Base-by-base conservation (phyloP, 495 filamentous ascomycete genomes). In the Aspergillus sparsus region DNA sequence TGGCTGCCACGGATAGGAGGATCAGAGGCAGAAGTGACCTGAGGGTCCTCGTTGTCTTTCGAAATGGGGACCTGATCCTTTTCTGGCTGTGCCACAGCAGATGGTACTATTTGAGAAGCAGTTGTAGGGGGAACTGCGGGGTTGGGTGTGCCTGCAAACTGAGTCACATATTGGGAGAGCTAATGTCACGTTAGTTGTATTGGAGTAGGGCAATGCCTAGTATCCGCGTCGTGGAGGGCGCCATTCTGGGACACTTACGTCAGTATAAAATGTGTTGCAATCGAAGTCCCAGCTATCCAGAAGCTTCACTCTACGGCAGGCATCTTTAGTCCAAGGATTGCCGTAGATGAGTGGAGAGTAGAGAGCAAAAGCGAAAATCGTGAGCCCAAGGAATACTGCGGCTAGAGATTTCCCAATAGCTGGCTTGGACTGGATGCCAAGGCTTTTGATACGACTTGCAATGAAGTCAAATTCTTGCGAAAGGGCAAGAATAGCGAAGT, bases 251-350 rank as follows among this genome's bases (percentile, higher is more conserved):
- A 63, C 57, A 87, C 89, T 91, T 88, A 96, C 93, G 72, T 86
- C 86, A 65, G 85, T 87, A 67, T 89, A 79, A 80, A 98, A 98
- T 61, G 81, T 91, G 69, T 93, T 93, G 81, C 94, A 98, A 73
- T 98, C 94, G 80, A 91, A 98, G 70, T 98, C 94, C 94, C 94
- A 98, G 11, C 85, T 85, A 54, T 82, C 78, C 67, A 98, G 86
- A 10, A 98, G 80, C 79, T 97, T 97, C 56, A 96, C 89, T 54
- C 83, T 83, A 41, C 85, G 86, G 81, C 94, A 98, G 65, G 91
- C 85, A 55, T 82, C 75, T 76, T 88, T 88, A 4, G 94, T 98
- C 94, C 94, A 98, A 45, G 87, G 78, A 67, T 96, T 97, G 57
- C 94, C 94, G 67, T 98, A 98, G 7, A 92, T 84, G 10, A 98